These are phyloP conservation scores for Secale cereale DNA, from an alignment of 176 grass and related monocot species.

Conservation along the genomic window DNA sequence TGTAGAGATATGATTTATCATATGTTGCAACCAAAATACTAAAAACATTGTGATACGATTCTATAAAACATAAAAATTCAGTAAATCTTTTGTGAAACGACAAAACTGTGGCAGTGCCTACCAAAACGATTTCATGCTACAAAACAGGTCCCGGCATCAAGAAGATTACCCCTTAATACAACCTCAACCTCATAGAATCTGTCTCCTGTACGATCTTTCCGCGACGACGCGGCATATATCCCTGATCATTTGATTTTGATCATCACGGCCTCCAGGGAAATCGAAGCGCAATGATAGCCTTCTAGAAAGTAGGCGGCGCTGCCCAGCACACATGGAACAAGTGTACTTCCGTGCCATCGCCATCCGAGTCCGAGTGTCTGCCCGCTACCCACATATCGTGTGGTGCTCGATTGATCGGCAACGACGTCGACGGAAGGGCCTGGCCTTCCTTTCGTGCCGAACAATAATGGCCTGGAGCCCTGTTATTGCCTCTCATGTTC, in stretches of 20 bases:
- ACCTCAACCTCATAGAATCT: not conserved
- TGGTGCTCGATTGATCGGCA: not conserved
- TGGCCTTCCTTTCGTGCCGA: not conserved
- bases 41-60: no score
- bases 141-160: no score
- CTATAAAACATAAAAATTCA: not conserved
- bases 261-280: not conserved
- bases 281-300: not conserved
- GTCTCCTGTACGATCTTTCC: not conserved
- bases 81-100: not conserved
- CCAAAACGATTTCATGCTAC: not conserved
- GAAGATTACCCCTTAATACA: no score
- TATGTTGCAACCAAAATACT: no score
- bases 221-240: not conserved
- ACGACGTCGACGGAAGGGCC: not conserved
- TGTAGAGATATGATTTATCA: no score
- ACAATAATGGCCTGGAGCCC: not conserved
- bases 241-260: not conserved
- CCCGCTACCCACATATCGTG: not conserved
- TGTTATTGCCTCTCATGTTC: not conserved
- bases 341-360: conserved; percentile 35
- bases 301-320: not conserved
- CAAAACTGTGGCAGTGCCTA: not conserved
- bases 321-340: not conserved
- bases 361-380: not conserved